Evolutionary conservation across 2,329 filamentous ascomycete genomes (phyloP).

Genomic region (Coniosporium tulheliwenetii): DNA sequence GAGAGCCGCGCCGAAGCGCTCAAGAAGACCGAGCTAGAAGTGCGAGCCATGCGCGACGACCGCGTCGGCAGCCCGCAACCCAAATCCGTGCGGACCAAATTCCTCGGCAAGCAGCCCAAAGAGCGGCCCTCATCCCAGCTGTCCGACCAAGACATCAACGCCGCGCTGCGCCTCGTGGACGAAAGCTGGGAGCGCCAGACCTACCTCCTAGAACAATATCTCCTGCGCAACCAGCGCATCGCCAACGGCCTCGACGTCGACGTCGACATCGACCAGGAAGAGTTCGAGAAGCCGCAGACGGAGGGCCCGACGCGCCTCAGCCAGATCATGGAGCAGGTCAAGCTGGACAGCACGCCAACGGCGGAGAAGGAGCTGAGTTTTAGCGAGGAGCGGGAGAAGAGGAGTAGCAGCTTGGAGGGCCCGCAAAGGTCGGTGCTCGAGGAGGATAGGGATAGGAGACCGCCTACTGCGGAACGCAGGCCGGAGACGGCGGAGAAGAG

Average conservation of each 20-base stretch:
- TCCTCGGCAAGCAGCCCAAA: not conserved
- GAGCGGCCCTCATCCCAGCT: constrained; percentile 7
- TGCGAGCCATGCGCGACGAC: constrained; percentile 35
- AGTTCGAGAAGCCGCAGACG: constrained; percentile 23
- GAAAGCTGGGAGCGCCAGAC: constrained; percentile 35
- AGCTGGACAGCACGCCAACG: constrained; percentile 27
- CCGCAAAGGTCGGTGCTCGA: too few species aligned
- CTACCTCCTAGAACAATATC: constrained; percentile 28
- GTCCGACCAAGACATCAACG: constrained; percentile 34
- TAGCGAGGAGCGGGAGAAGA: too few species aligned
- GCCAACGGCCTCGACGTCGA: constrained; percentile 25
- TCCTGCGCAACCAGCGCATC: constrained; percentile 30
- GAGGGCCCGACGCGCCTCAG: constrained; percentile 22
- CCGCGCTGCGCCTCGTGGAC: constrained; percentile 28
- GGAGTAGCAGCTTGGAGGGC: too few species aligned
- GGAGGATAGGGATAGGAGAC: too few species aligned
- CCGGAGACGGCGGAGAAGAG: too few species aligned
- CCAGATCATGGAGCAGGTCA: constrained; percentile 27
- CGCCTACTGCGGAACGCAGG: too few species aligned
- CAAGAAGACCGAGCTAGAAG: constrained; percentile 40
- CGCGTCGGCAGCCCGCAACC: constrained; percentile 5
- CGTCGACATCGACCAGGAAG: constrained; percentile 29
- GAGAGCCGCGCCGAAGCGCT: constrained; percentile 46
- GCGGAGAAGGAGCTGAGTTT: constrained; percentile 17
- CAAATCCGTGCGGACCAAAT: constrained; percentile 13